phyloP scores from a whole-genome alignment of 108 stramenopile genomes.

The Cyclotella kingstonii region DNA sequence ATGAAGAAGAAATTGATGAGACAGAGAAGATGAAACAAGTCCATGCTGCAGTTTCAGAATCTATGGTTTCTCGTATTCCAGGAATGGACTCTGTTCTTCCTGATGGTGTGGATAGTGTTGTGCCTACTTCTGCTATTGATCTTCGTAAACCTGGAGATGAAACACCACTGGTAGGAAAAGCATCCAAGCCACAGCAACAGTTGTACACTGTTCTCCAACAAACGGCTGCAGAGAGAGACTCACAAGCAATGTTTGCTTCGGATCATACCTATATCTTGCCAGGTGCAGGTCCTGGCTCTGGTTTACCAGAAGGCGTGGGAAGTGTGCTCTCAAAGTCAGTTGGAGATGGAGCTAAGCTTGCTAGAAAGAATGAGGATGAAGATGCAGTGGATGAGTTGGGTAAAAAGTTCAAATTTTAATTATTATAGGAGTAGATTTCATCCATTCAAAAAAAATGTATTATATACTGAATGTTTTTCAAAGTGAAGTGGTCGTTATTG shows the following conservation, averaged over 20 bases:
- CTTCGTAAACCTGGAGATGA: constrained; percentile 83
- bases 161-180: constrained; percentile 56
- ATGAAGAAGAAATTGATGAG: constrained; percentile 69
- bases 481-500: not conserved
- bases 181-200: constrained; percentile 56
- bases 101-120: constrained; percentile 61
- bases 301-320: constrained; percentile 59
- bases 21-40: constrained; percentile 55
- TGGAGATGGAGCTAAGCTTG: constrained; percentile 40
- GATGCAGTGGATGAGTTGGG: constrained; percentile 77
- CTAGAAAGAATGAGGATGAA: constrained; percentile 70
- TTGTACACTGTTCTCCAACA: constrained; percentile 80
- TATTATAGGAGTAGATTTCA: no score
- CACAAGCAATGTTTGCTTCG: constrained; percentile 65
- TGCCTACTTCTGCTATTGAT: constrained; percentile 66
- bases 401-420: constrained; percentile 90
- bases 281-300: constrained; percentile 49
- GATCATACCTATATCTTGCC: constrained; percentile 76
- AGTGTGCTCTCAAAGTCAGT: constrained; percentile 75
- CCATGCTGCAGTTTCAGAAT: constrained; percentile 2
- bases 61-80: constrained; percentile 5
- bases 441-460: no score
- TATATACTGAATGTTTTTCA: not conserved
- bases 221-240: constrained; percentile 41
- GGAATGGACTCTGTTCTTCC: constrained; percentile 50